These are phyloP conservation scores for Teratosphaeria destructans DNA, from an alignment of 2,329 filamentous ascomycete genomes.

Conservation along the genomic window DNA sequence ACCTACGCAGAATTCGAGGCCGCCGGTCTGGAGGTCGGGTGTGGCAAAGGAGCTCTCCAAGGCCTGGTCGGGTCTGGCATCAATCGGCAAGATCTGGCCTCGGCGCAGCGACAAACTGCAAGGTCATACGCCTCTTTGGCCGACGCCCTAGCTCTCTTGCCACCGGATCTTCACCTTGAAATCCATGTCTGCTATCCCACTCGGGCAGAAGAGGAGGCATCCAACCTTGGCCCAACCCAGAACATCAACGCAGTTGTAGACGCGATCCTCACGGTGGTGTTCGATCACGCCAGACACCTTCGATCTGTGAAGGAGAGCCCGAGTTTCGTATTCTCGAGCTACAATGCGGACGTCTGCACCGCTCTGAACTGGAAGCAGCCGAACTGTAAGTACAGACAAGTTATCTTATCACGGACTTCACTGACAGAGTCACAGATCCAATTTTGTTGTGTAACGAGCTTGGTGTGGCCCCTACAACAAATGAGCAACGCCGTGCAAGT, in stretches of 20 bases:
- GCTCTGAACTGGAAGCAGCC: slow-evolving; percentile 99
- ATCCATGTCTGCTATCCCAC: slow-evolving; percentile 86
- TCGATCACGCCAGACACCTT: slow-evolving; percentile 75
- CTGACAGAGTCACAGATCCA: slow-evolving; percentile 48
- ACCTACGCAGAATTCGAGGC: slow-evolving; percentile 61
- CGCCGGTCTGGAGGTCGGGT: slow-evolving; percentile 26
- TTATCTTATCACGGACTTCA: neutral
- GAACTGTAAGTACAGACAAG: slow-evolving; percentile 54
- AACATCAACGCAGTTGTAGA: slow-evolving; percentile 86
- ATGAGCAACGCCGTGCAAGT: slow-evolving; percentile 1
- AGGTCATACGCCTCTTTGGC: slow-evolving; percentile 67
- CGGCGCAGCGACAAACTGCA: slow-evolving; percentile 60
- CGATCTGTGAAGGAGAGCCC: slow-evolving; percentile 29
- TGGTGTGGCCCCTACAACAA: slow-evolving; percentile 15
- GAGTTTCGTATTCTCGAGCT: slow-evolving; percentile 88
- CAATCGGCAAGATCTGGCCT: slow-evolving; percentile 39
- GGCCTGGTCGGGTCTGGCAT: slow-evolving; percentile 19
- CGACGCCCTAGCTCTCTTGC: slow-evolving; percentile 65
- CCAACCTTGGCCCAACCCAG: slow-evolving; percentile 61
- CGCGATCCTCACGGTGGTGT: slow-evolving; percentile 71
- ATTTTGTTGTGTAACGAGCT: slow-evolving; percentile 93
- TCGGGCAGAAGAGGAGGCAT: slow-evolving; percentile 55
- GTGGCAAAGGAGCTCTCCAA: slow-evolving; percentile 18
- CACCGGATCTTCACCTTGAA: slow-evolving; percentile 74
- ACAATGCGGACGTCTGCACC: slow-evolving; percentile 81